A percentile compares a stretch with the other conserved stretches of the same genome.
These are phyloP conservation scores for Coelastrella sp. DNA, from an alignment of 139 green algal species.

Conservation along the genomic window DNA sequence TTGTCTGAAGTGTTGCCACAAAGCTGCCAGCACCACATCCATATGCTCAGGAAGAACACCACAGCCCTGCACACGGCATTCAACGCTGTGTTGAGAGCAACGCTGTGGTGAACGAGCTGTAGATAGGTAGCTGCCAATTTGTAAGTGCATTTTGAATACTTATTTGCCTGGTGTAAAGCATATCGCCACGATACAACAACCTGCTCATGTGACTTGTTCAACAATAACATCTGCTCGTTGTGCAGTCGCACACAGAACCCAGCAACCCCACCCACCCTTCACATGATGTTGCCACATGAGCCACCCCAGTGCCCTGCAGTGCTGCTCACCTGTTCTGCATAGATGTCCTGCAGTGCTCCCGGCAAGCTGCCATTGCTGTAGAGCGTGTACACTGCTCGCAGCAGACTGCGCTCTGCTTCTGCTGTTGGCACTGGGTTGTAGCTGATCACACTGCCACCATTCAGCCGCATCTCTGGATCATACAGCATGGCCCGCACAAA, in stretches of 20 bases:
- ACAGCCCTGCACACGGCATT: constrained; percentile 19
- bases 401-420: constrained; percentile 52
- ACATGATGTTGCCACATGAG: too few relatives aligned
- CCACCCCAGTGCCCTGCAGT: too few relatives aligned
- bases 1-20: constrained; percentile 64
- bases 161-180: too few relatives aligned
- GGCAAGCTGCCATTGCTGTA: constrained; percentile 56
- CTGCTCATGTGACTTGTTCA: too few relatives aligned
- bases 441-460: not conserved
- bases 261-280: too few relatives aligned
- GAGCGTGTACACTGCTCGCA: constrained; percentile 54
- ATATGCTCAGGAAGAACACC: constrained; percentile 59
- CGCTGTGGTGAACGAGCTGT: too few relatives aligned
- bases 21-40: constrained; percentile 57
- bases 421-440: constrained; percentile 48
- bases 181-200: too few relatives aligned
- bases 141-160: too few relatives aligned
- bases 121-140: too few relatives aligned
- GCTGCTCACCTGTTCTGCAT: not conserved
- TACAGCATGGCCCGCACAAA: constrained; percentile 68
- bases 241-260: too few relatives aligned
- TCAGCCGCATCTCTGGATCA: constrained; percentile 57
- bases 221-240: too few relatives aligned
- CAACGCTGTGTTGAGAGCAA: too few relatives aligned
- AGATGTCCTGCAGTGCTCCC: constrained; percentile 52